These are phyloP conservation scores for Kingdonia uniflora DNA, from an alignment of 164 flowering plant genomes.

Conservation along the genomic window DNA sequence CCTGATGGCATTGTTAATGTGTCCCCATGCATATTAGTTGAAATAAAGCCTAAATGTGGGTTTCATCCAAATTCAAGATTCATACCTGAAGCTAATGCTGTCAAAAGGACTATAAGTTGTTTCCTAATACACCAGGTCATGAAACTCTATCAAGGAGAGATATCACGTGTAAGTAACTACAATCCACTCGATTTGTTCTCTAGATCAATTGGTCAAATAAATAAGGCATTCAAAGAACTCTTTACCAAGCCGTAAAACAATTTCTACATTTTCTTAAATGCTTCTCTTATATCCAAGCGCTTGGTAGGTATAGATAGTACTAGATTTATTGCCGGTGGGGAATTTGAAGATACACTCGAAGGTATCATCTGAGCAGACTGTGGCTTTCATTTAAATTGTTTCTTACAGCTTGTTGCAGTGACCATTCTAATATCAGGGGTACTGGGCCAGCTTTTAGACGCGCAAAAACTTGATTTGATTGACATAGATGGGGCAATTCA, in stretches of 20 bases:
- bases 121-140: conserved; percentile 83
- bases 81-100: too few relatives aligned
- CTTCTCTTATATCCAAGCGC: conserved; percentile 57
- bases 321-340: too few relatives aligned
- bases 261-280: too few relatives aligned
- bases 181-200: conserved; percentile 77
- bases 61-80: conserved; percentile 76
- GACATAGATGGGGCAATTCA: conserved; percentile 98
- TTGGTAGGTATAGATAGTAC: conserved; percentile 61
- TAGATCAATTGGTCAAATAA: conserved; percentile 52
- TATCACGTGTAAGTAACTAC: too few relatives aligned
- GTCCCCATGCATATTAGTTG: conserved; percentile 54
- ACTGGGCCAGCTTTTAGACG: too few relatives aligned
- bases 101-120: conserved; percentile 40
- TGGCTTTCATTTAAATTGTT: too few relatives aligned
- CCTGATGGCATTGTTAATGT: conserved; percentile 31
- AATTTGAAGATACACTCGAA: too few relatives aligned
- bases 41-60: conserved; percentile 98
- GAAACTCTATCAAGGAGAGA: too few relatives aligned
- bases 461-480: conserved; percentile 66
- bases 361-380: too few relatives aligned
- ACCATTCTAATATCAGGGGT: too few relatives aligned
- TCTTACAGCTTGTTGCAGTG: too few relatives aligned
- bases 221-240: conserved; percentile 57
- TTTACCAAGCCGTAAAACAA: conserved; percentile 79